A percentile compares a stretch with the other conserved stretches of the same genome.
These are phyloP conservation scores for Fusarium robinianum DNA, from an alignment of 2,329 filamentous ascomycete genomes.

Conservation along the genomic window DNA sequence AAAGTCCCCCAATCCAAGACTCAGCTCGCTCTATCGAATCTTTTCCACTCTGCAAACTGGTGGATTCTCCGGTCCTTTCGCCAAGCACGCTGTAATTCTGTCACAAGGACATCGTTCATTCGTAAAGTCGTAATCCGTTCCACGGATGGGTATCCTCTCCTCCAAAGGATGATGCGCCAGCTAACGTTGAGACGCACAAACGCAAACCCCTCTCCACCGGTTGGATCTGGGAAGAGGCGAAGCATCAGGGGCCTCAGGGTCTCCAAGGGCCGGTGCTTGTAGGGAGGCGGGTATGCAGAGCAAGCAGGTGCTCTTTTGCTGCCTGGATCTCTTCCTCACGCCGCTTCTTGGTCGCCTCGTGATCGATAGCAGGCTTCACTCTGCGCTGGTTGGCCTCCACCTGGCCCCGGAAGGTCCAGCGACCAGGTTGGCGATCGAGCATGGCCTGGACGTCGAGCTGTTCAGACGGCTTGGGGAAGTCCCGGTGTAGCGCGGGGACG, in stretches of 20 bases:
- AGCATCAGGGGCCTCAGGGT: slow-evolving; percentile 7
- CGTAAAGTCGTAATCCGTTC: slow-evolving; percentile 32
- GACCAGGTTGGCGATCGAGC: slow-evolving; percentile 49
- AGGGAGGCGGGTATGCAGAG: slow-evolving; percentile 39
- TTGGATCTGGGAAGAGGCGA: background rate
- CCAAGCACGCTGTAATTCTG: slow-evolving; percentile 4
- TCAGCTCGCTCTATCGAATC: background rate
- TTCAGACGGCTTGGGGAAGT: slow-evolving; percentile 47
- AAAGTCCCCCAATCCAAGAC: too few species aligned
- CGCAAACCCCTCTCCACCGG: background rate
- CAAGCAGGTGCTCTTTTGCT: slow-evolving; percentile 53
- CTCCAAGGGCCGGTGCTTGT: slow-evolving; percentile 7
- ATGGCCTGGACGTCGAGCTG: slow-evolving; percentile 50
- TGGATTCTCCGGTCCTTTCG: slow-evolving; percentile 6
- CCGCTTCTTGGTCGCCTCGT: slow-evolving; percentile 41
- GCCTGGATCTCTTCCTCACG: slow-evolving; percentile 49
- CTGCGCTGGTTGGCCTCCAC: slow-evolving; percentile 41
- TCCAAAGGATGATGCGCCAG: slow-evolving; percentile 25
- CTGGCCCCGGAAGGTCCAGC: slow-evolving; percentile 47
- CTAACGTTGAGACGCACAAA: slow-evolving; percentile 8
- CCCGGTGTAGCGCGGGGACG: slow-evolving; percentile 42
- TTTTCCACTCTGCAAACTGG: slow-evolving; percentile 13
- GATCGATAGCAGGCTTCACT: slow-evolving; percentile 23
- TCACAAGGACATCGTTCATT: slow-evolving; percentile 20
- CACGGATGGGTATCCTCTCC: slow-evolving; percentile 30